Base-by-base conservation (phyloP, 2,329 filamentous ascomycete genomes). In the Verticillium klebahnii region DNA sequence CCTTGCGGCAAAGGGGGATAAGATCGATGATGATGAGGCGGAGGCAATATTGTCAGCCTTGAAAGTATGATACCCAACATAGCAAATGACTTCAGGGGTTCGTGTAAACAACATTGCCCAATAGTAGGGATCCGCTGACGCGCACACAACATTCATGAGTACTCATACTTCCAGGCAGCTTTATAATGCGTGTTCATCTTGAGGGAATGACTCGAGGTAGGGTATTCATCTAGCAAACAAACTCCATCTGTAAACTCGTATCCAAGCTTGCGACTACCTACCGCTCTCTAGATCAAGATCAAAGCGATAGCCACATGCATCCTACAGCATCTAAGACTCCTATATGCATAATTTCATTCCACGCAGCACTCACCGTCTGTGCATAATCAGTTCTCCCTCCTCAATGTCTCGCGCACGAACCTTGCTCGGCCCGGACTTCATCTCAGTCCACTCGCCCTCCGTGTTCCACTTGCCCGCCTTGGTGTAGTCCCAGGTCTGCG, bases 401-500 rank as follows among this genome's bases (percentile, higher is more conserved):
- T 65, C 68, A n/a, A 66, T n/a, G 15, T 68, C 67, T 55, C 73
- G 67, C 25, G 63, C 52, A 17, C 56, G 56, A 45, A 82, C 70
- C 67, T 72, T 79, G 1, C 84, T 85, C 15, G 89, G 84, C 0
- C 89, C 89, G 1, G 82, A 69, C 67, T 79, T 73, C 88, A 92
- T 91, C 31, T 83, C 73, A 54, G 78, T 77, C 91, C 91, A 94
- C 37, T 81, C 78, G 1, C 88, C 85, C 59, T 88, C 81, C 1
- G 70, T 74, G 29, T 80, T 81, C 91, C 91, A 94, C 12, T 80
- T 82, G 1, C 90, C 91, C 0, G 91, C 91, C 74, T 87, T 89
- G 15, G 89, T 92, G 69, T 91, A 94, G 71, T 94, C 91, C 29
- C 82, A 87, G 45, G 81, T 82, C 5, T 72, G 72, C 62, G 84